Percentiles rank a stretch among this genome's conserved stretches.
These are phyloP conservation scores for Magnaporthiopsis rhizophila DNA, from an alignment of 2,329 filamentous ascomycete species.

Conservation along the genomic window DNA sequence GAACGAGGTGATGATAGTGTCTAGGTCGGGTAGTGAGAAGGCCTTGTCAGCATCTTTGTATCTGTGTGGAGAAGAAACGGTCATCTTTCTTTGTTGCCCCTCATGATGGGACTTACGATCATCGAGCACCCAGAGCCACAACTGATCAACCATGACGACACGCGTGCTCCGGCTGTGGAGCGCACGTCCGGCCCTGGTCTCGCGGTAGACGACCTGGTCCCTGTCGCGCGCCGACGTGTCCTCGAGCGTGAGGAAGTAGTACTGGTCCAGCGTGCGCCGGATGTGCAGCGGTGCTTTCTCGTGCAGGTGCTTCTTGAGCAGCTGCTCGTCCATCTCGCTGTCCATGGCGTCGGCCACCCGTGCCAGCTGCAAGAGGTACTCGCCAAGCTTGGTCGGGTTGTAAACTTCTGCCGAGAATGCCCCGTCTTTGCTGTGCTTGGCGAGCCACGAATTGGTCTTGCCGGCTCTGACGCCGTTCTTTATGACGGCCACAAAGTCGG, in stretches of 20 bases:
- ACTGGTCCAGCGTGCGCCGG: constrained; percentile 37
- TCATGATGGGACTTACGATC: constrained; percentile 10
- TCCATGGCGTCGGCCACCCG: constrained; percentile 28
- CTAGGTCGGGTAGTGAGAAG: not conserved
- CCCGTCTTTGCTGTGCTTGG: not conserved
- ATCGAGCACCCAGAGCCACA: constrained; percentile 26
- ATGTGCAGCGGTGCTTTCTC: constrained; percentile 30
- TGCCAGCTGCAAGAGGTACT: constrained; percentile 25
- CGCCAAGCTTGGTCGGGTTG: constrained; percentile 14
- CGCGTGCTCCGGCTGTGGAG: constrained; percentile 17
- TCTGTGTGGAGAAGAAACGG: not conserved
- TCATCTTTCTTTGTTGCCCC: too few species aligned
- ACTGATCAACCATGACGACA: constrained; percentile 23
- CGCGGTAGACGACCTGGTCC: constrained; percentile 34
- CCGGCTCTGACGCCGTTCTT: not conserved
- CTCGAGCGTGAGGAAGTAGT: constrained; percentile 31
- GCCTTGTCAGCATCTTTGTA: not conserved
- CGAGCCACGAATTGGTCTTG: not conserved
- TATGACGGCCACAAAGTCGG: not conserved
- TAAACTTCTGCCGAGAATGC: not conserved
- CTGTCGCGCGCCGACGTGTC: constrained; percentile 31
- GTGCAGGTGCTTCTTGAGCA: constrained; percentile 26
- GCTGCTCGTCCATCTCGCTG: constrained; percentile 24
- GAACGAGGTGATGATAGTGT: constrained; percentile 22
- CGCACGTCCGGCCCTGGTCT: constrained; percentile 23